Conservation (phyloP, 2,329 filamentous ascomycete species). For the Aspergillus nomiae region DNA sequence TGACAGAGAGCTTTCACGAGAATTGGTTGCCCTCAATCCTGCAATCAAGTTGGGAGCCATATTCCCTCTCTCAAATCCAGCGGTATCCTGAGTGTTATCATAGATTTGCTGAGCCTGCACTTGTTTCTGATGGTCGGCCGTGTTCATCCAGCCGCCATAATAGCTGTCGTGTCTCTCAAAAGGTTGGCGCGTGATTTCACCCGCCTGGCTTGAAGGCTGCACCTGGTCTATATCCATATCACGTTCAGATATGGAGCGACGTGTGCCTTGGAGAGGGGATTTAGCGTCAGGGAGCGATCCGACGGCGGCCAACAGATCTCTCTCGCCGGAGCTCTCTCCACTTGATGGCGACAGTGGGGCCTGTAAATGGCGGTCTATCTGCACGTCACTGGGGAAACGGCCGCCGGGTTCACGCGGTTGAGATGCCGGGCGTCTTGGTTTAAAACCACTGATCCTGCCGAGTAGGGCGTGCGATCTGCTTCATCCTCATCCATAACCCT, state of each 20-base stretch:
- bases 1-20: slow-evolving; percentile 14
- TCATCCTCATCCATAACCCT: slow-evolving; percentile 76
- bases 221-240: slow-evolving; percentile 19
- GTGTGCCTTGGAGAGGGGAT: slow-evolving; percentile 35
- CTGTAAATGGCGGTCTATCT: slow-evolving; percentile 83
- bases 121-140: slow-evolving; percentile 25
- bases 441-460: slow-evolving; percentile 54
- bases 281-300: slow-evolving; percentile 56
- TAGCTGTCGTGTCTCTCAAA: slow-evolving; percentile 40
- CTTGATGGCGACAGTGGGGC: slow-evolving; percentile 78
- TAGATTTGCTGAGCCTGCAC: slow-evolving; percentile 12
- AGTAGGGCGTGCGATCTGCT: slow-evolving; percentile 66
- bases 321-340: slow-evolving; percentile 72
- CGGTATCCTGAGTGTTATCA: slow-evolving; percentile 6
- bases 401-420: slow-evolving; percentile 79
- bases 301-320: slow-evolving; percentile 62
- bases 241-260: slow-evolving; percentile 32
- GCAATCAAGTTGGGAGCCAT: slow-evolving; percentile 19
- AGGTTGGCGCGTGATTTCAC: slow-evolving; percentile 12
- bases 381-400: slow-evolving; percentile 92
- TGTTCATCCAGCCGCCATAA: slow-evolving; percentile 57
- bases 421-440: slow-evolving; percentile 39
- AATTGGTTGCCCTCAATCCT: slow-evolving; percentile 14
- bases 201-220: slow-evolving; percentile 12
- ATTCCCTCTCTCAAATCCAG: slow-evolving; percentile 6